A percentile compares a stretch with the other conserved stretches of the same genome.
phyloP scores from a whole-genome alignment of 2,329 filamentous ascomycete genomes.

The Alternaria tenuissima region DNA sequence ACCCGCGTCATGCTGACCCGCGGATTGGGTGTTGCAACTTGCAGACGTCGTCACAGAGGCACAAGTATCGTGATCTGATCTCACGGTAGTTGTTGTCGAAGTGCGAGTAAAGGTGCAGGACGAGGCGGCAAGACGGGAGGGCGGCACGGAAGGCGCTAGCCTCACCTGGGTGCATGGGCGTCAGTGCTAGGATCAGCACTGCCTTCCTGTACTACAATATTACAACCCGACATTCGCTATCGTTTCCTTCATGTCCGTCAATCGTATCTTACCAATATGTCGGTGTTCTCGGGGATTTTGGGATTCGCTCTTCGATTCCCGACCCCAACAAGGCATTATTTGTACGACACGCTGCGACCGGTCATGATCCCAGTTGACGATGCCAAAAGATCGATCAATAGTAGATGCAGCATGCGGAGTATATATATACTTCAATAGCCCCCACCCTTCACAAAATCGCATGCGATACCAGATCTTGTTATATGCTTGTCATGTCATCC shows the following conservation, averaged over 20 bases:
- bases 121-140: background rate
- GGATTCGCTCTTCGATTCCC: background rate
- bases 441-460: background rate
- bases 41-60: background rate
- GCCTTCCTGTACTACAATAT: background rate
- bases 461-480: background rate
- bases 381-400: background rate
- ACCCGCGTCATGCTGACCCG: constrained; percentile 8
- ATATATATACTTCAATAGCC: background rate
- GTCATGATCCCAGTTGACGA: background rate
- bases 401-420: background rate
- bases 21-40: background rate
- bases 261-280: background rate
- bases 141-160: constrained; percentile 3
- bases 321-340: background rate
- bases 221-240: background rate
- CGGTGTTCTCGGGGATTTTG: background rate
- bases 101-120: background rate
- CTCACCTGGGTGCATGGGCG: background rate
- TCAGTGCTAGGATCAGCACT: background rate
- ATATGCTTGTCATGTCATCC: background rate
- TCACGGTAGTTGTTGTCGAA: background rate
- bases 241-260: background rate
- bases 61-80: background rate
- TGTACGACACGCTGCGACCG: background rate